These are phyloP conservation scores for Uronychia binucleata DNA, from an alignment of 73 alveolate genomes.

Conservation along the genomic window DNA sequence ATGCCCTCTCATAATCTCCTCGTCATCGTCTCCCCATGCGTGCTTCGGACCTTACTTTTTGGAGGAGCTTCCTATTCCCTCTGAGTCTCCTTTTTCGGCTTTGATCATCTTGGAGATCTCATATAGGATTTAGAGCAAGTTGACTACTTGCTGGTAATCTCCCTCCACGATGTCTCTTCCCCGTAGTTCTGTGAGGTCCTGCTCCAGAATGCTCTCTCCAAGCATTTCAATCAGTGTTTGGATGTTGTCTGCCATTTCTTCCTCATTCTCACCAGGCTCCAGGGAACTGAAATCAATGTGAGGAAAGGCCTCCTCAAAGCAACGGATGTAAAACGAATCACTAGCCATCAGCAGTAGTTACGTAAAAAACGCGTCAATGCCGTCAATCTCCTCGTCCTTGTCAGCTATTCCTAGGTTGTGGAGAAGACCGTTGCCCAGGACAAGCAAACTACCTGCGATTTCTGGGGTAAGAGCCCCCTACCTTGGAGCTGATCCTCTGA, in stretches of 20 bases:
- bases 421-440: slow-evolving; percentile 34
- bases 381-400: slow-evolving; percentile 44
- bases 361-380: slow-evolving; percentile 45
- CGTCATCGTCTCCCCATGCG: neutral
- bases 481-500: neutral
- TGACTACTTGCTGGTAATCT: slow-evolving; percentile 6
- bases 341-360: slow-evolving; percentile 5
- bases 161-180: slow-evolving; percentile 50
- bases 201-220: slow-evolving; percentile 27
- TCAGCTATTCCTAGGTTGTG: slow-evolving; percentile 29
- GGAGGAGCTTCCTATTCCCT: too few relatives aligned
- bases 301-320: slow-evolving; percentile 10
- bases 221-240: neutral
- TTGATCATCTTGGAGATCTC: neutral
- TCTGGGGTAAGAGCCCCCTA: neutral
- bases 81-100: neutral
- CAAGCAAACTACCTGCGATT: neutral
- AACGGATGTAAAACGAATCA: slow-evolving; percentile 22
- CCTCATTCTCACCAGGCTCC: slow-evolving; percentile 27
- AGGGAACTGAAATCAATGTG: neutral
- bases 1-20: neutral
- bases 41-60: too few relatives aligned
- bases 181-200: slow-evolving; percentile 36
- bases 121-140: slow-evolving; percentile 8
- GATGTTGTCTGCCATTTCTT: slow-evolving; percentile 26